Evolutionary conservation across 2,329 filamentous ascomycete species (phyloP).

Genomic region (Monosporascus sp.): DNA sequence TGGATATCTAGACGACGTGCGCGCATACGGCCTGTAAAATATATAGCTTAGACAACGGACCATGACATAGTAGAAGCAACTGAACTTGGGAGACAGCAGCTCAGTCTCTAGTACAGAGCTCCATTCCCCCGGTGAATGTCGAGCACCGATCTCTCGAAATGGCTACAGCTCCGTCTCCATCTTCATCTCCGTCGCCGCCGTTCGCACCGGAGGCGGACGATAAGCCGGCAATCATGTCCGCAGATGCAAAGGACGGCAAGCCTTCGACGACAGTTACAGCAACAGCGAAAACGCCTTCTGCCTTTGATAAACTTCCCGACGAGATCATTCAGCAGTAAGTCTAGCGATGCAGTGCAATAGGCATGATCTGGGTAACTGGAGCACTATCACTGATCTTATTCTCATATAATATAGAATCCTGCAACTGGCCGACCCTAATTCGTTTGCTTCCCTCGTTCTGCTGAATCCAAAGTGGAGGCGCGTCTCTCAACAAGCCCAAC

Average conservation of each 20-base stretch:
- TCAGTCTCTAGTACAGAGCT: no score
- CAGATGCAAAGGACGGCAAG: not conserved
- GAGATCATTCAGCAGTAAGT: conserved; percentile 65
- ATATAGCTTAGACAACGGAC: no score
- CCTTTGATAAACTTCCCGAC: conserved; percentile 56
- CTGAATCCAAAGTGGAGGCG: conserved; percentile 62
- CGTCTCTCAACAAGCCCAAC: conserved; percentile 57
- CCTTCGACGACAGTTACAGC: conserved; percentile 5
- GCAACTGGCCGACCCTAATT: conserved; percentile 52
- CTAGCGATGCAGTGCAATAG: conserved; percentile 4
- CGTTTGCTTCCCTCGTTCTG: conserved; percentile 61
- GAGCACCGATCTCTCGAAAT: not conserved
- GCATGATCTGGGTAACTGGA: conserved; percentile 2
- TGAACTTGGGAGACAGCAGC: no score
- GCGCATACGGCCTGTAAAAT: no score
- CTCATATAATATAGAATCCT: conserved; percentile 48
- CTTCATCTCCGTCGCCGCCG: not conserved
- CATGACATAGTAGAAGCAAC: no score
- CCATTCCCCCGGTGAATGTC: not conserved
- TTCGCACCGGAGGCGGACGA: not conserved
- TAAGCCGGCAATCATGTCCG: not conserved
- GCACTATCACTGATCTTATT: not conserved
- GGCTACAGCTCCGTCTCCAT: not conserved
- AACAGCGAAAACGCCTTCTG: conserved; percentile 20
- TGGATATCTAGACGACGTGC: no score